Evolutionary conservation across 2,329 filamentous ascomycete genomes (phyloP), one percentile per base, ranked within the genome.

Genomic region (Trichoderma cornu-damae): DNA sequence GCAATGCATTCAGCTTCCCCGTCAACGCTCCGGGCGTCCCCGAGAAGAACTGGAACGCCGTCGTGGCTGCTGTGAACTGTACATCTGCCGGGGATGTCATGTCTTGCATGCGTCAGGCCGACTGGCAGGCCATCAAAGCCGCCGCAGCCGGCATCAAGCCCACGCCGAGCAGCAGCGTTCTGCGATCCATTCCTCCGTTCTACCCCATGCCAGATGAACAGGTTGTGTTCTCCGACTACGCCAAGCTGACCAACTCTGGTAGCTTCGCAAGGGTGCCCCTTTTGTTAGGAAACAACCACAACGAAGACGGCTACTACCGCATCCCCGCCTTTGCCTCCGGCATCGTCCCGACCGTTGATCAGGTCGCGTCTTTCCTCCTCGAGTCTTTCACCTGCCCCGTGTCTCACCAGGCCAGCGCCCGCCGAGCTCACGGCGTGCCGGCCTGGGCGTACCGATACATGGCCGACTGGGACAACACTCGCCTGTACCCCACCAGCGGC

Each of bases 261-360:
- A 61, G 58, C 18, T 78, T 77, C 61, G 70, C 70, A 14, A 72
- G 67, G 18, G 35, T 76, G 37, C 77, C 78, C 0, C 66, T 76
- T 1, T 60, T 80, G 0, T 62, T 73, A 3, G 76, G 74, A 12
- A 73, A 73, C 61, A 77, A 73, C 54, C 55, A 77, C 60, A 72
- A 78, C 55, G 78, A 80, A 62, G 72, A 74, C 3, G 75, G 75
- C 0, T 78, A 75, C 65, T 79, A 79, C 63, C 71, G 72, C 4
- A 71, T 79, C 32, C 69, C 72, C 1, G 73, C 76, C 1, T 78
- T 69, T 58, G 69, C 66, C 0, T 65, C 68, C 22, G 72, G 74
- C 32, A 64, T 73, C 18, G 65, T 71, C 0, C 72, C 76, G 1
- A 77, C 72, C 0, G 64, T 69, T 2, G 65, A 62, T 1, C 68